Percentiles rank a stretch among this genome's conserved stretches.
Conservation (phyloP, 2,329 filamentous ascomycete species). For the Paracamarosporium sp. region DNA sequence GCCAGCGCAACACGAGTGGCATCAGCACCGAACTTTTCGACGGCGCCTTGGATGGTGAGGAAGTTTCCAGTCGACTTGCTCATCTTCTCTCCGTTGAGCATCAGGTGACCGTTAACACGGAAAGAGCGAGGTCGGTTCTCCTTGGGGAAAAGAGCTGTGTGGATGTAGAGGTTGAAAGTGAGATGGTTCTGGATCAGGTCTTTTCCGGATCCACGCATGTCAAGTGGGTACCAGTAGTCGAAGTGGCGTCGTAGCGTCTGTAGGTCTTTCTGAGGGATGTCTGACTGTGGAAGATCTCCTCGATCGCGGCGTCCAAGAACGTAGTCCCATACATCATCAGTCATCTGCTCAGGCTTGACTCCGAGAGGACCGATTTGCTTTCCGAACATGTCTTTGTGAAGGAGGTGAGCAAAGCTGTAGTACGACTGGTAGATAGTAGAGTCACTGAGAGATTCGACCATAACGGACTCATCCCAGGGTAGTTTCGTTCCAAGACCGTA, state of each 20-base stretch:
- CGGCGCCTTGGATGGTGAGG: constrained; percentile 84
- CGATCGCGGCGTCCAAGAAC: constrained; percentile 81
- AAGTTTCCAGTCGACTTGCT: constrained; percentile 98
- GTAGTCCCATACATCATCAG: constrained; percentile 95
- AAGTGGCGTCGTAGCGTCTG: constrained; percentile 88
- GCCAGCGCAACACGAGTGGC: constrained; percentile 90
- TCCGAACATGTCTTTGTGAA: constrained; percentile 89
- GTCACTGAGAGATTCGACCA: constrained; percentile 92
- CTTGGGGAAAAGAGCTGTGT: constrained; percentile 84
- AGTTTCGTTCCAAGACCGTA: constrained; percentile 94
- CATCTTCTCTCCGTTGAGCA: constrained; percentile 99
- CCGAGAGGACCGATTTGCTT: constrained; percentile 51
- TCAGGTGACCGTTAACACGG: constrained; percentile 89
- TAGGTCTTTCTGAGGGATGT: constrained; percentile 76
- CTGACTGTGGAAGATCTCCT: constrained; percentile 71
- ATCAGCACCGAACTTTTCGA: constrained; percentile 93
- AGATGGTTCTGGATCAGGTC: constrained; percentile 77
- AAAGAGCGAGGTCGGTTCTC: constrained; percentile 89
- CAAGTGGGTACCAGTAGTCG: constrained; percentile 95
- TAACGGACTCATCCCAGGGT: constrained; percentile 88
- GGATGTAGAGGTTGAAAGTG: constrained; percentile 94
- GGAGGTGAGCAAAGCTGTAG: constrained; percentile 66
- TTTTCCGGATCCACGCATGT: constrained; percentile 88
- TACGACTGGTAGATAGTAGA: constrained; percentile 88
- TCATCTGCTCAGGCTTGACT: constrained; percentile 85